phyloP scores from a whole-genome alignment of 164 flowering plant species.

The Berberis thunbergii region DNA sequence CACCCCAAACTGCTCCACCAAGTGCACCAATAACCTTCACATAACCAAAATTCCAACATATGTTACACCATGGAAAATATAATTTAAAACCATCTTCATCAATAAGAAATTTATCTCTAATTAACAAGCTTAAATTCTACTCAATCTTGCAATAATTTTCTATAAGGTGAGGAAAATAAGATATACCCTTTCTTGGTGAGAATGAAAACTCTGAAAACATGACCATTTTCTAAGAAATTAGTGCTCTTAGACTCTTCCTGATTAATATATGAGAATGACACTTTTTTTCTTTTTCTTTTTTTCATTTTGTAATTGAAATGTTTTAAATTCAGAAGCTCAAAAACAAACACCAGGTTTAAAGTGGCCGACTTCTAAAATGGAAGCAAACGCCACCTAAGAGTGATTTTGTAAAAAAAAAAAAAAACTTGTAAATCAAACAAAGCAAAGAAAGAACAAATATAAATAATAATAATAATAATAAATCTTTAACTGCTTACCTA shows the following conservation, averaged over 20 bases:
- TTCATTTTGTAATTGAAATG: background rate
- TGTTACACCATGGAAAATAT: background rate
- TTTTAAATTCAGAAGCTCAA: background rate
- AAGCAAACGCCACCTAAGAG: background rate
- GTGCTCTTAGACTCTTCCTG: too few relatives aligned
- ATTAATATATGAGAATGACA: too few relatives aligned
- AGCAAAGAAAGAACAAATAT: too few relatives aligned
- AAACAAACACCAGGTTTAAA: background rate
- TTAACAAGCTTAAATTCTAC: too few relatives aligned
- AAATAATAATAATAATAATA: background rate
- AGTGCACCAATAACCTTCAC: constrained; percentile 32
- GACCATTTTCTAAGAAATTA: too few relatives aligned
- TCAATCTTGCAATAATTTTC: too few relatives aligned
- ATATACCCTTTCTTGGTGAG: too few relatives aligned
- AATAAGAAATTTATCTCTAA: too few relatives aligned
- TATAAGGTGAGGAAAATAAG: too few relatives aligned
- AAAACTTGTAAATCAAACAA: too few relatives aligned
- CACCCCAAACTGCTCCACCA: constrained; percentile 34
- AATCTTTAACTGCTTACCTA: constrained; percentile 34
- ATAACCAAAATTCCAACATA: background rate
- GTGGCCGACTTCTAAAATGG: background rate
- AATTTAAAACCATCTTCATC: background rate
- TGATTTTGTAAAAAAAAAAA: background rate
- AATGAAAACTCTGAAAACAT: too few relatives aligned
- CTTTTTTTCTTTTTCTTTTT: background rate